phyloP scores from a whole-genome alignment of 257 asterid genomes.

The Solanum sejunctum region DNA sequence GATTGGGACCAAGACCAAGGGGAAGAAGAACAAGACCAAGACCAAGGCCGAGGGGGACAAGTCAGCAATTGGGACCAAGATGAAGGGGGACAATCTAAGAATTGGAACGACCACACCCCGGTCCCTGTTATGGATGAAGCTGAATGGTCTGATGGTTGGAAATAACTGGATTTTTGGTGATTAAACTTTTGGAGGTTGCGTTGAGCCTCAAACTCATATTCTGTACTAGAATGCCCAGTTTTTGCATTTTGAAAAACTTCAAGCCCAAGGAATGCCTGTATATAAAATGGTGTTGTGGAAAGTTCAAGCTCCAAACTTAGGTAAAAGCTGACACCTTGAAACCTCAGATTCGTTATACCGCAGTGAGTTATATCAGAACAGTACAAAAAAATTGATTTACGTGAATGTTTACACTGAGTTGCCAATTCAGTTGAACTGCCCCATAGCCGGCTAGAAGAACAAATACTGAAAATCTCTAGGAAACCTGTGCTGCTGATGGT shows the following conservation, averaged over 20 bases:
- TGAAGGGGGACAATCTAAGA: neutral
- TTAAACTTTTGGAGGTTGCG: neutral
- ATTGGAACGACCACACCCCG: neutral
- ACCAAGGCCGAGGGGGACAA: neutral
- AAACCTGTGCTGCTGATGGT: slow-evolving; percentile 29
- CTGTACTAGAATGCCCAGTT: neutral
- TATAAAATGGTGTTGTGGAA: neutral
- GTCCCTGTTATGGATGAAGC: slow-evolving; percentile 15
- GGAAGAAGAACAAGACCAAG: neutral
- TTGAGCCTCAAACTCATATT: neutral
- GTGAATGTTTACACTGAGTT: neutral
- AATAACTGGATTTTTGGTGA: neutral
- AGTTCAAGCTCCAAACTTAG: neutral
- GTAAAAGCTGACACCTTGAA: neutral
- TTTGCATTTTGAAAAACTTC: neutral
- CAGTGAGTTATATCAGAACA: neutral
- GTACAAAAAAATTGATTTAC: neutral
- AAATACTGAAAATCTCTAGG: slow-evolving; percentile 3
- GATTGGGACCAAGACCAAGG: neutral
- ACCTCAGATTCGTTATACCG: neutral
- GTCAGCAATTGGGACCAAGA: neutral
- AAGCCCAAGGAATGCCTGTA: neutral
- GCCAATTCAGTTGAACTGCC: slow-evolving; percentile 8
- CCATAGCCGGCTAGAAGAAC: slow-evolving; percentile 20
- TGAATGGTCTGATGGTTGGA: slow-evolving; percentile 33